A percentile compares a stretch with the other conserved stretches of the same genome.
Conservation (phyloP, 306 rosid genomes). For the Prunus armeniaca region DNA sequence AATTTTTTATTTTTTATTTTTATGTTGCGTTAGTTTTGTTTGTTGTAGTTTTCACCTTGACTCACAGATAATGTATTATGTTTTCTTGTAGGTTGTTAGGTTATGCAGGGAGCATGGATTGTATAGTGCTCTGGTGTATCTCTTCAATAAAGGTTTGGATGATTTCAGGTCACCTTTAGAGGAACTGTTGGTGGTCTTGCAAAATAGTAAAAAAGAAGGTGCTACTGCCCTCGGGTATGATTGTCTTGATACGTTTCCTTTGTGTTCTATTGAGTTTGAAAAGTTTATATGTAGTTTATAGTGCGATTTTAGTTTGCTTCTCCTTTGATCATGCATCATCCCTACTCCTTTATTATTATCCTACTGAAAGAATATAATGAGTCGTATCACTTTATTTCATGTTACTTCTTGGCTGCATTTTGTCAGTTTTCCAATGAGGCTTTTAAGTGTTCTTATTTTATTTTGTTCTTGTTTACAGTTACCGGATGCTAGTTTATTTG, state of each 20-base stretch:
- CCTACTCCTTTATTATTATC: not conserved
- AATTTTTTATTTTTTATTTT: not conserved
- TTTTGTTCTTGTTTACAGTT: slow-evolving; percentile 48
- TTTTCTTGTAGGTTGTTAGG: slow-evolving; percentile 63
- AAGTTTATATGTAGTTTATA: not conserved
- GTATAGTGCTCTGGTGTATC: slow-evolving; percentile 89
- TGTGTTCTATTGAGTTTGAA: not conserved
- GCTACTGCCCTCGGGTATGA: slow-evolving; percentile 74
- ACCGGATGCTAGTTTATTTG: slow-evolving; percentile 87
- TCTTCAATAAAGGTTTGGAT: slow-evolving; percentile 89
- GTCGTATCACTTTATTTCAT: not conserved
- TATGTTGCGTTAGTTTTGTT: slow-evolving; percentile 18
- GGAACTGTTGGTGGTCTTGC: slow-evolving; percentile 81
- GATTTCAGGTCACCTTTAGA: slow-evolving; percentile 93
- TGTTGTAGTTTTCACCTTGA: slow-evolving; percentile 17
- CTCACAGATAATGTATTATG: slow-evolving; percentile 16
- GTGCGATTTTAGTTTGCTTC: not conserved
- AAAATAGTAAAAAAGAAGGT: slow-evolving; percentile 59
- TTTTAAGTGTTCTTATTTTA: slow-evolving; percentile 18
- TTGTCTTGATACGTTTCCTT: slow-evolving; percentile 7
- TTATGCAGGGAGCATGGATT: slow-evolving; percentile 93
- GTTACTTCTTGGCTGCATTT: slow-evolving; percentile 10
- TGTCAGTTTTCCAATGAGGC: slow-evolving; percentile 20
- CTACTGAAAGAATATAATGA: not conserved
- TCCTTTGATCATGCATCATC: not conserved